Base-by-base conservation (phyloP, 2,329 filamentous ascomycete species). In the Penicillium sp. region DNA sequence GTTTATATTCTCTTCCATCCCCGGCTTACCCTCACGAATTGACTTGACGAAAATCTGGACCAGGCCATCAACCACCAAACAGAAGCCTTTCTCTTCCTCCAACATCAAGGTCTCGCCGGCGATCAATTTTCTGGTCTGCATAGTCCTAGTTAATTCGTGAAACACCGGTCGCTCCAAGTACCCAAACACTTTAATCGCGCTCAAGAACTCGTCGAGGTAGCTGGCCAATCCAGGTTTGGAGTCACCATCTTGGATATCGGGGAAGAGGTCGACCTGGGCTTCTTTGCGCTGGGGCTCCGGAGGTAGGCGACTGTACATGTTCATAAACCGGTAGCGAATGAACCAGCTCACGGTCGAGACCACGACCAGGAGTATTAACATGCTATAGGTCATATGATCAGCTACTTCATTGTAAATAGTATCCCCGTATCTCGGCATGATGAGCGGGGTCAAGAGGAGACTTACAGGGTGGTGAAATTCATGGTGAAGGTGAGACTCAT, bases 31-130 rank as follows among this genome's bases (percentile, higher is more conserved):
- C 37, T 72, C 80, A 42, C 84, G 81, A 44, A 88, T 87, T 2
- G 93, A 97, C 73, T 97, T 98, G 74, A 99, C 95, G 72, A 98
- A 99, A 54, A 99, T 98, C 74, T 99, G 92, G 1, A 99, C 93
- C 27, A 96, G 77, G 2, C 95, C 95, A 75, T 99, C 95, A 3
- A 99, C 96, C 5, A 99, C 95, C 56, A 99, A 83, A 72, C 95
- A 99, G 69, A 99, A 99, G 0, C 95, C 95, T 69, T 99, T 96
- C 69, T 99, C 95, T 72, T 99, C 95, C 75, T 99, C 95, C 31
- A 99, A 80, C 63, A 97, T 87, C 66, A 99, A 81, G 0, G 95
- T 99, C 76, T 99, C 95, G 29, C 95, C 95, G 5, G 95, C 93
- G 68, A 98, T 96, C 50, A 99, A 82, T 76, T 97, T 97, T 67